phyloP scores from a whole-genome alignment of 139 green algal genomes.

The Desmodesmus armatus region DNA sequence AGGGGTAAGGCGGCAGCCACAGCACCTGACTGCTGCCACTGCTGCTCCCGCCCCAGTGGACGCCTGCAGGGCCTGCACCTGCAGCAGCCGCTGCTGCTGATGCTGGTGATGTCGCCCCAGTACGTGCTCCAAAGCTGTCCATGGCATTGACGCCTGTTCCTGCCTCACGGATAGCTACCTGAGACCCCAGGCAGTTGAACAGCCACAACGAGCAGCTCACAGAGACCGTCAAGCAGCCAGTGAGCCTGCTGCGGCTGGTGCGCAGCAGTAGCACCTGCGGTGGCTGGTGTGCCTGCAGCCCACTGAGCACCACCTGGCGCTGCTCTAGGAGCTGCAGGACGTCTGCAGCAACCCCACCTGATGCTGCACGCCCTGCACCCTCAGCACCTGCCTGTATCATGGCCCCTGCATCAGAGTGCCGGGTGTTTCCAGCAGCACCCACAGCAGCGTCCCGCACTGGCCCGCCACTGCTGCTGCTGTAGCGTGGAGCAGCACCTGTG shows the following conservation, averaged over 20 bases:
- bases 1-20: conserved; percentile 25
- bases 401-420: conserved; percentile 26
- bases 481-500: too few species aligned
- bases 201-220: conserved; percentile 48
- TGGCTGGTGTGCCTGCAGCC: background rate
- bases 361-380: background rate
- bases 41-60: background rate
- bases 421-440: background rate
- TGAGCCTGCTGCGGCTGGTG: background rate
- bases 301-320: background rate
- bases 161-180: conserved; percentile 12
- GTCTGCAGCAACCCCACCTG: conserved; percentile 22
- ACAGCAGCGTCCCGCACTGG: background rate
- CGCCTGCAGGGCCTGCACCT: background rate
- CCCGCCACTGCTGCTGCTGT: background rate
- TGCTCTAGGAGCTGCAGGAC: background rate
- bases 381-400: conserved; percentile 5
- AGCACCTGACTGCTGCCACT: background rate
- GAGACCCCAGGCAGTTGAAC: conserved; percentile 47
- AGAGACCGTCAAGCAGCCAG: conserved; percentile 9
- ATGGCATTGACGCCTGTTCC: too few species aligned
- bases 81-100: background rate
- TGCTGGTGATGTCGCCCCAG: background rate
- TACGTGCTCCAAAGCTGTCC: background rate
- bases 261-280: conserved; percentile 18